phyloP scores from a whole-genome alignment of 2,329 filamentous ascomycete genomes.

The Ascochyta pisi region DNA sequence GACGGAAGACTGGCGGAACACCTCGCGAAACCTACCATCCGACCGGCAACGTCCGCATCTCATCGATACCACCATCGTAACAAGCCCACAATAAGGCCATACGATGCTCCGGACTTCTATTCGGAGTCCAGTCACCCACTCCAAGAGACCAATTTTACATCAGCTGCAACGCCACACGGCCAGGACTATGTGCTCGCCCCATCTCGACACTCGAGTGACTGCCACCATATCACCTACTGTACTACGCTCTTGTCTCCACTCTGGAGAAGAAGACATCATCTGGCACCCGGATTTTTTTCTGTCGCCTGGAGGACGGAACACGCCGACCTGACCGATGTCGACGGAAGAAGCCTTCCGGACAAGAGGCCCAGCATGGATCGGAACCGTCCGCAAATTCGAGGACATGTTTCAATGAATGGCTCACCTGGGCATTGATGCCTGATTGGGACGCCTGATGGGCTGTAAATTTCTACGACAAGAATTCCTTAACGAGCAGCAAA shows the following conservation, averaged over 20 bases:
- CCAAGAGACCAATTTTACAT: not conserved
- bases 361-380: constrained; percentile 2
- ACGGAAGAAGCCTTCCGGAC: not conserved
- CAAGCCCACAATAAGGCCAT: constrained; percentile 10
- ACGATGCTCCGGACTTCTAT: not conserved
- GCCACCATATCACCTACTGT: not conserved
- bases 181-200: too few relatives aligned
- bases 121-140: not conserved
- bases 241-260: not conserved
- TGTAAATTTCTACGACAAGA: constrained; percentile 4
- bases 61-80: constrained; percentile 7
- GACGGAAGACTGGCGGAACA: constrained; percentile 6
- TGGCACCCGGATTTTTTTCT: not conserved
- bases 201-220: not conserved
- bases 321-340: not conserved
- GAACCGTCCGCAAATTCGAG: constrained; percentile 2
- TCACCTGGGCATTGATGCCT: constrained; percentile 11
- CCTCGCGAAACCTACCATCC: constrained; percentile 20
- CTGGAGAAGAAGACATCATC: not conserved
- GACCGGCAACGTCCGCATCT: constrained; percentile 13
- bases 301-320: not conserved
- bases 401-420: constrained; percentile 15
- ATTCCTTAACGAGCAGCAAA: constrained; percentile 1
- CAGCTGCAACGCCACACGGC: not conserved
- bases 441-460: constrained; percentile 8